Evolutionary conservation across 805 yeast species (phyloP), one percentile per base, ranked within the genome.

Genomic region (Wickerhamomyces kurtzmanii): DNA sequence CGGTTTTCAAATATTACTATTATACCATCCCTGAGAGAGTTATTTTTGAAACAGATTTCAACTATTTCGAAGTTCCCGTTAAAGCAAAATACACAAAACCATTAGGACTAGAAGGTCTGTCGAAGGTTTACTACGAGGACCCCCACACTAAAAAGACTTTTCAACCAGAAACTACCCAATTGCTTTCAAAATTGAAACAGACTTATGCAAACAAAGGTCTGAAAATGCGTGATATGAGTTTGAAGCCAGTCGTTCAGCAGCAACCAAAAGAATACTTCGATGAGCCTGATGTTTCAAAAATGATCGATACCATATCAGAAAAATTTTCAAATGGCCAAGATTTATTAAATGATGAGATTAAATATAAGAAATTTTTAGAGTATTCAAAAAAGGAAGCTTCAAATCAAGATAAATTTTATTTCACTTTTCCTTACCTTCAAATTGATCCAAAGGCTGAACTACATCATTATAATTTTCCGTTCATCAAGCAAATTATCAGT

Each of bases 381-480:
- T 50, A 32, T 21, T 51, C 54, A 5, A 33, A 38, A 23, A 37
- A 20, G 6, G 39, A 49, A 18, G 47, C 47, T 15, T 34, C 14
- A 1, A 31, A 37, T 4, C 45, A 47, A 18, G 23, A 39, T 14
- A 34, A 28, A 17, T 48, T 49, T 25, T 49, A 36, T 26, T 51
- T 45, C 33, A 40, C 46, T 1, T 45, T 42, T 33, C 55, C 56
- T 15, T 31, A 29, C 23, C 27, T 50, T 10, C 29, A 35, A 26
- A 31, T 31, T 14, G 56, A 51, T 27, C 25, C 34, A 6, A 31
- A 25, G 11, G 47, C 45, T 1, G 52, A 48, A 31, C 17, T 46
- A 14, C 55, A 49, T 22, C 57, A 51, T 36, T 50, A 50, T 32
- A 45, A 37, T 23, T 50, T 45, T 37, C 55, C 55, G 18, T 51